Evolutionary conservation across 2,329 filamentous ascomycete genomes (phyloP), one percentile per base, ranked within the genome.

Genomic region (Tolypocladium endophyticum): DNA sequence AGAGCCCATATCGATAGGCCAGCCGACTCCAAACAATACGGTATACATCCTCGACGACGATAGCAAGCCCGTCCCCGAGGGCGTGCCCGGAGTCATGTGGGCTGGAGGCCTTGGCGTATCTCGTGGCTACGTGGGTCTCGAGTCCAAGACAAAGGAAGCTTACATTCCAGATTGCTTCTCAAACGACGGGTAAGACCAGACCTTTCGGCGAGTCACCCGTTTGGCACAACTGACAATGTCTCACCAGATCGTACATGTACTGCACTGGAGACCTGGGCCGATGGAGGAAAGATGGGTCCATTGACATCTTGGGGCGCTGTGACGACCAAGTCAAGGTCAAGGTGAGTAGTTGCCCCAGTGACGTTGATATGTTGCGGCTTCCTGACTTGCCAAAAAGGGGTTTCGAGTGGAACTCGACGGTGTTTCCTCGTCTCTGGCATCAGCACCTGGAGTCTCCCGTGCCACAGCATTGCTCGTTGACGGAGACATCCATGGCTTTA

Each of bases 241-340:
- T 57, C 50, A 33, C 20, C 52, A 79, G 76, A 3, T 73, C 71
- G 2, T 73, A 72, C 63, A 84, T 85, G 79, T 86, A 83, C 70
- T 82, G 83, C 64, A 86, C 83, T 1, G 83, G 83, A 8, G 83
- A 86, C 63, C 74, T 86, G 28, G 81, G 79, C 23, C 73, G 75
- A 16, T 85, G 82, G 82, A 73, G 74, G 43, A 66, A 73, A 2
- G 77, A 83, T 64, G 82, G 83, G 14, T 76, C 74, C 33, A 72
- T 86, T 43, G 76, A 82, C 52, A 81, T 80, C 28, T 76, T 83
- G 39, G 82, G 83, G 4, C 77, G 83, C 41, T 75, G 75, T n/a
- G 83, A 86, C 64, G 82, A 85, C 61, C 83, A 86, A 66, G 79
- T 86, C 61, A 86, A 86, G 69, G 77, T 86, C 66, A 83, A 84